A percentile compares a stretch with the other conserved stretches of the same genome.
Evolutionary conservation across 306 rosid genomes (phyloP).

Genomic region (Medicago truncatula): DNA sequence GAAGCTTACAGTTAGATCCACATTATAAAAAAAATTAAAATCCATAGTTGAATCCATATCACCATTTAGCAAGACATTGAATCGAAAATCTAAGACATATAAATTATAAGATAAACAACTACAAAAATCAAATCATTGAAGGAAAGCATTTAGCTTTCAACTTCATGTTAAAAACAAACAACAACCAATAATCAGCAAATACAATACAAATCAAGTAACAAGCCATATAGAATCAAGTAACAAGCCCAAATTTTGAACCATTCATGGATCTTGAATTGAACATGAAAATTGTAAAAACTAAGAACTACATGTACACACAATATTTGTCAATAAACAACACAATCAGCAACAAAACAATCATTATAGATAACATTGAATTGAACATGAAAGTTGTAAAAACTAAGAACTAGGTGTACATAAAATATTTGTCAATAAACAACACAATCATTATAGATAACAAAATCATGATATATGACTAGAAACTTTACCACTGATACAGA

Average conservation of each 20-base stretch:
- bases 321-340: neutral
- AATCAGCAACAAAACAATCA: neutral
- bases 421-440: neutral
- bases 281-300: neutral
- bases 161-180: neutral
- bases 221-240: neutral
- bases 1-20: too few species aligned
- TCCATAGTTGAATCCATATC: too few species aligned
- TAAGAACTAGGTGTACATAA: neutral
- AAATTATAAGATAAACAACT: neutral
- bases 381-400: neutral
- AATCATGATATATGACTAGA: neutral
- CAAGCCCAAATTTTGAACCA: neutral
- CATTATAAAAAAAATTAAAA: too few species aligned
- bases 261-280: conserved; percentile 5
- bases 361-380: neutral
- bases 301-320: too few species aligned
- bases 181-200: neutral
- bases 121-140: conserved; percentile 1
- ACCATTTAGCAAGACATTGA: too few species aligned
- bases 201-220: neutral
- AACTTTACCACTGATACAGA: conserved; percentile 68
- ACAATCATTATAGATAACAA: neutral
- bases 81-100: neutral
- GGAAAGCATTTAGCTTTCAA: neutral